Base-by-base conservation (phyloP, 2,329 filamentous ascomycete genomes). In the Clonostachys solani region DNA sequence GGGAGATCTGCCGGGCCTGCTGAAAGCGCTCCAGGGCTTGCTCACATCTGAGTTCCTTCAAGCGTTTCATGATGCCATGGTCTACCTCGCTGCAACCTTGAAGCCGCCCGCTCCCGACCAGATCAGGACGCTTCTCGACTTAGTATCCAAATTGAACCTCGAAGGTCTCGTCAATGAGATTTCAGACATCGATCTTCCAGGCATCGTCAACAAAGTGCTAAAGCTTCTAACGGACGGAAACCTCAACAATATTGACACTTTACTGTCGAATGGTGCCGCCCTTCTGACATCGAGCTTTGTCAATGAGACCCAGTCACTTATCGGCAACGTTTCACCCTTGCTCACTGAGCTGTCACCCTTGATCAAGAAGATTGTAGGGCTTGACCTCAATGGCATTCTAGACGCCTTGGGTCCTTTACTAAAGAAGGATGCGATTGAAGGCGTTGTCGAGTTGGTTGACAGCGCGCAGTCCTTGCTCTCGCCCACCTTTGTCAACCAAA, bases 21-120 rank as follows among this genome's bases (percentile, higher is more conserved):
- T 48, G 43, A 44, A 63, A 40, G 61, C 62, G 13, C 45, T 69
- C 8, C 44, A 55, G 15, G 45, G 56, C 15, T 55, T 73, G 1
- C 50, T 71, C 3, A 68, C 54, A 15, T 52, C 61, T 2, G 64
- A 73, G 42, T 73, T 73, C 46, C 52, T 73, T 15, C 50, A 69
- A 12, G 65, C 60, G 2, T 45, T 72, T 4, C 66, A 69, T 44
- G 68, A 72, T 58, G 63, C 65, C 18, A 65, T 73, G 54, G 53
- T 69, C 29, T 66, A 69, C 49, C 63, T 74, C 8, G 61, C 62
- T 8, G 53, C 56, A 7, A 66, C 66, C 1, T 55, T 73, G n/a
- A 51, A 57, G 37, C 67, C 68, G 2, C 70, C 70, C 3, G 62
- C 60, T 5, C 62, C 67, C 13, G 52, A 53, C 33, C 49, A 65